Percentiles rank a stretch among this genome's conserved stretches.
Evolutionary conservation across 192 early-diverging fungal species (phyloP).

Genomic region (Backusella parvicylindrica): DNA sequence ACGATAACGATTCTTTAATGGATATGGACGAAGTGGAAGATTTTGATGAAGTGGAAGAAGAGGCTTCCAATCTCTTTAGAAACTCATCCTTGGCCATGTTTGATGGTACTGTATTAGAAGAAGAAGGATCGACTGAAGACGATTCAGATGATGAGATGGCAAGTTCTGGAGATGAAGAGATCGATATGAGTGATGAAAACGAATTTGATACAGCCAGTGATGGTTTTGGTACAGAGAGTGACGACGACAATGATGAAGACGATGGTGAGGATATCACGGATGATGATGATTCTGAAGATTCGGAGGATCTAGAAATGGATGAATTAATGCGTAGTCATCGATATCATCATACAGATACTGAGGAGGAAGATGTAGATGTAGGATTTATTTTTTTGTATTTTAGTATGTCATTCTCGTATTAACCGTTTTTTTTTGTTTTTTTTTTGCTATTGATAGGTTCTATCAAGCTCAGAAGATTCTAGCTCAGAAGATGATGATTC

Average conservation of each 20-base stretch:
- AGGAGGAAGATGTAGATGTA: constrained; percentile 45
- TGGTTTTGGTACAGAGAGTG: background rate
- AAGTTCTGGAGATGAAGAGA: constrained; percentile 31
- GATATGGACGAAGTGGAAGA: constrained; percentile 63
- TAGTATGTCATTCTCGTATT: constrained; percentile 2
- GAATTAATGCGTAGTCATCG: constrained; percentile 47
- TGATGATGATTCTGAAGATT: constrained; percentile 52
- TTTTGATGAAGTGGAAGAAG: constrained; percentile 63
- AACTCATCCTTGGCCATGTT: constrained; percentile 80
- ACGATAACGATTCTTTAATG: background rate
- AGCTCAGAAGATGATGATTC: constrained; percentile 42
- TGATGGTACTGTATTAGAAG: constrained; percentile 67
- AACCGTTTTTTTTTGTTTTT: background rate
- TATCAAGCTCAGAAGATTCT: constrained; percentile 36
- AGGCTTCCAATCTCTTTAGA: constrained; percentile 67
- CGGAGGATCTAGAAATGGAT: constrained; percentile 58
- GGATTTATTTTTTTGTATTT: constrained; percentile 33
- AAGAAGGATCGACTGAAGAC: constrained; percentile 54
- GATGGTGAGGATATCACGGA: constrained; percentile 49
- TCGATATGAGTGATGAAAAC: background rate
- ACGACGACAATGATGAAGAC: constrained; percentile 52
- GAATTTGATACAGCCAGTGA: background rate
- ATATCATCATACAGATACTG: constrained; percentile 31
- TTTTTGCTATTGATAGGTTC: background rate
- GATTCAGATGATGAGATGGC: constrained; percentile 42